Evolutionary conservation across 2,329 filamentous ascomycete species (phyloP).

Genomic region (Neonectria faginata): DNA sequence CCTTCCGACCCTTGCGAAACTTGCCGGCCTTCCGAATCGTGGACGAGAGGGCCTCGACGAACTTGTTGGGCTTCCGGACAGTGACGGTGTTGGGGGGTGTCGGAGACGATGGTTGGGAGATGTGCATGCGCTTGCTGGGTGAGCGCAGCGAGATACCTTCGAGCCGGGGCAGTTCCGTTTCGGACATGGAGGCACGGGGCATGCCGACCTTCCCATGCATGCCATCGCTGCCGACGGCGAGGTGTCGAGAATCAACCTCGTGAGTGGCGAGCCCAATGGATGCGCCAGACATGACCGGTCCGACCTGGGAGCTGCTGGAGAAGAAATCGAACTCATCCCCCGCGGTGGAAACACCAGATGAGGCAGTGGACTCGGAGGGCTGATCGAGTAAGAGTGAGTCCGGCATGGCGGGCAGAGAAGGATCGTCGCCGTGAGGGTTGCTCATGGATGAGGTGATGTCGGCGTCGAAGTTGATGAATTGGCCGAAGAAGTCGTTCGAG

Average conservation of each 20-base stretch:
- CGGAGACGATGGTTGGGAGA: constrained; percentile 49
- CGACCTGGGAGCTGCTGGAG: constrained; percentile 50
- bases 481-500: constrained; percentile 51
- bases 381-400: constrained; percentile 48
- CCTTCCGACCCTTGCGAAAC: constrained; percentile 49
- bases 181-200: constrained; percentile 57
- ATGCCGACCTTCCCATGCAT: constrained; percentile 39
- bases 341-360: constrained; percentile 51
- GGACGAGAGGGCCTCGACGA: constrained; percentile 57
- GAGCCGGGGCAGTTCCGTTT: constrained; percentile 60
- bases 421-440: constrained; percentile 35
- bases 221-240: constrained; percentile 40
- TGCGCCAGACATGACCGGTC: constrained; percentile 36
- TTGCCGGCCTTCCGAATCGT: constrained; percentile 55
- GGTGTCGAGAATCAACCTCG: constrained; percentile 48
- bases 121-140: constrained; percentile 47
- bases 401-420: constrained; percentile 42
- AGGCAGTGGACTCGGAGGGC: constrained; percentile 49
- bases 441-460: constrained; percentile 41
- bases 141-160: constrained; percentile 61
- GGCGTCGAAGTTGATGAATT: constrained; percentile 54
- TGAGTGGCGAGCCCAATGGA: constrained; percentile 35
- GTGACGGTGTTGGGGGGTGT: constrained; percentile 47
- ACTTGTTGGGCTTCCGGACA: constrained; percentile 52
- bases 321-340: constrained; percentile 53